Percentiles rank a stretch among this genome's conserved stretches.
Evolutionary conservation across 495 filamentous ascomycete genomes (phyloP).

Genomic region (Filosporella fistucella): DNA sequence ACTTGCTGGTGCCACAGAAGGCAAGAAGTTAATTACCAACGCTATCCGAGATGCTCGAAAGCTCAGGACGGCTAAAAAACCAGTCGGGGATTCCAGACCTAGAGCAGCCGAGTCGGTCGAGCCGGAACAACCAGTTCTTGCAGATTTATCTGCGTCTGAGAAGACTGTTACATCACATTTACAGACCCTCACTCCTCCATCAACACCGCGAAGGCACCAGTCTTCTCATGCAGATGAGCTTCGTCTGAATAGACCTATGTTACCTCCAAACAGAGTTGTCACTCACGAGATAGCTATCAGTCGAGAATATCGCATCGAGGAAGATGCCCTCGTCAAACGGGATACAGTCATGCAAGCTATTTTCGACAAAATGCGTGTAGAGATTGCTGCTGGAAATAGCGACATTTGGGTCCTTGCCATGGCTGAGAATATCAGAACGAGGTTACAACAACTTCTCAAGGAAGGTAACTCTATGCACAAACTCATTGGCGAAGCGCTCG

Average conservation of each 20-base stretch:
- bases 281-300: conserved; percentile 93
- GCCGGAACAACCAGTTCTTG: conserved; percentile 1
- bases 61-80: conserved; percentile 63
- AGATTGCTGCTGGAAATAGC: conserved; percentile 66
- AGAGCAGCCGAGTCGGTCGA: conserved; percentile 44
- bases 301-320: conserved; percentile 62
- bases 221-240: conserved; percentile 17
- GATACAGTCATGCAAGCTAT: conserved; percentile 54
- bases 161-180: conserved; percentile 18
- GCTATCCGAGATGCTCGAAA: conserved; percentile 78
- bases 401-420: conserved; percentile 75
- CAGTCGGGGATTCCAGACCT: conserved; percentile 65
- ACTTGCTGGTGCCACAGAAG: conserved; percentile 76
- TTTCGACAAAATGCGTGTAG: conserved; percentile 71
- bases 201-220: conserved; percentile 16
- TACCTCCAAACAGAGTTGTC: conserved; percentile 80
- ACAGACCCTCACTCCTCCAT: conserved; percentile 25
- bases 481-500: conserved; percentile 80
- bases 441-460: conserved; percentile 76
- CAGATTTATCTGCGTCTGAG: conserved; percentile 19
- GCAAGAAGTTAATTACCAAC: conserved; percentile 75
- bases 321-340: conserved; percentile 45
- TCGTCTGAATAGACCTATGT: conserved; percentile 33
- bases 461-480: conserved; percentile 77
- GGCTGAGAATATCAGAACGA: conserved; percentile 78